Conservation (phyloP, 176 grass and related monocot genomes). For the Rhipidocladum racemiflorum region DNA sequence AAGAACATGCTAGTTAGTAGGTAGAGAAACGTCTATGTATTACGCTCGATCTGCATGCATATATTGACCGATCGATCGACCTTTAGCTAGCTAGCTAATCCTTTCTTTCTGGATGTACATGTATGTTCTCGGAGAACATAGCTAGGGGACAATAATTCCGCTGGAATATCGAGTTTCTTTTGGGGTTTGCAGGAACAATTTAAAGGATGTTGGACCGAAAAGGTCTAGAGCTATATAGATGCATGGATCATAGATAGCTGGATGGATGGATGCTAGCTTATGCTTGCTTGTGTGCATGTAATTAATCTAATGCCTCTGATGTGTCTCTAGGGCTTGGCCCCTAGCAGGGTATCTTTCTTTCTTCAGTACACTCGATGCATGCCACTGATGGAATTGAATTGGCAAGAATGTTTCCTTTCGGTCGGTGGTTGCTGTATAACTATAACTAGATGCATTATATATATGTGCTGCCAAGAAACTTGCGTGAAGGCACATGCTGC, state of each 20-base stretch:
- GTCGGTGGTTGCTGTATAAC: slow-evolving; percentile 23
- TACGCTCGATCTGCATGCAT: slow-evolving; percentile 40
- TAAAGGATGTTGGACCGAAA: slow-evolving; percentile 40
- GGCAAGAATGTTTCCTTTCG: slow-evolving; percentile 17
- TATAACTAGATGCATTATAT: slow-evolving; percentile 26
- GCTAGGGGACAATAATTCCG: slow-evolving; percentile 31
- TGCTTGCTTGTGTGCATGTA: slow-evolving; percentile 22
- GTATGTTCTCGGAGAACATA: slow-evolving; percentile 27
- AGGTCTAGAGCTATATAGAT: background rate
- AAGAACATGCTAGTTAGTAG: slow-evolving; percentile 11
- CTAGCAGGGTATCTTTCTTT: slow-evolving; percentile 29
- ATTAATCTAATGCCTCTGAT: slow-evolving; percentile 25
- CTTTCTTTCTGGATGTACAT: slow-evolving; percentile 26
- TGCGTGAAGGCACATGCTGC: slow-evolving; percentile 32
- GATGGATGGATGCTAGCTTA: slow-evolving; percentile 23
- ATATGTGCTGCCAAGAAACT: slow-evolving; percentile 38
- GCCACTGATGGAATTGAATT: slow-evolving; percentile 3
- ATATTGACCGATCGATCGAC: slow-evolving; percentile 35
- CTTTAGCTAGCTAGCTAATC: background rate
- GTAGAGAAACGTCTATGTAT: background rate
- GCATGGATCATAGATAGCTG: background rate
- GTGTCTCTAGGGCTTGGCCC: slow-evolving; percentile 18
- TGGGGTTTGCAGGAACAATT: slow-evolving; percentile 37
- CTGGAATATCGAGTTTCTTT: slow-evolving; percentile 27
- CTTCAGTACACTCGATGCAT: slow-evolving; percentile 14